Conservation (phyloP, 2,329 filamentous ascomycete species). For the Nothophoma quercina region DNA sequence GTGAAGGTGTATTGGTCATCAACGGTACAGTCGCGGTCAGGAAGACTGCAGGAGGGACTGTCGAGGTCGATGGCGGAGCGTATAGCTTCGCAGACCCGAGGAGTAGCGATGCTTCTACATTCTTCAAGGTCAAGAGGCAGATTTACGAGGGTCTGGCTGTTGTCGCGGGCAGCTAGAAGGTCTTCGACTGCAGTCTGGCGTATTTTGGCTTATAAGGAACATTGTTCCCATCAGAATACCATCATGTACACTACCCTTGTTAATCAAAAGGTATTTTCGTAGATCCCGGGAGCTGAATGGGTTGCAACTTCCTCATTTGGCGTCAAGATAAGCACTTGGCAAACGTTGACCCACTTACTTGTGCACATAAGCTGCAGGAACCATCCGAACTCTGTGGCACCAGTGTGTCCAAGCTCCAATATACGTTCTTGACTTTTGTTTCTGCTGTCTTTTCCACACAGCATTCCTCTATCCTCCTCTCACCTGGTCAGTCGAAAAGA, state of each 20-base stretch:
- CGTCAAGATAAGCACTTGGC: background rate
- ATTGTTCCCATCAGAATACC: no score
- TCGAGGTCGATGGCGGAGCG: constrained; percentile 76
- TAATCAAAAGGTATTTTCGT: no score
- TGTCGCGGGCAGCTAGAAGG: constrained; percentile 71
- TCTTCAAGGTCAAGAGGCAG: constrained; percentile 86
- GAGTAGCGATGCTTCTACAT: constrained; percentile 67
- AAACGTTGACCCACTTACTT: background rate
- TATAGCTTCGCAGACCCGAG: constrained; percentile 49
- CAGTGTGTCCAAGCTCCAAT: no score
- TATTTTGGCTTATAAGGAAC: no score
- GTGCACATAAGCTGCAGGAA: background rate
- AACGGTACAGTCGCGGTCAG: constrained; percentile 87
- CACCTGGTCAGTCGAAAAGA: background rate
- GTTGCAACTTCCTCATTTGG: background rate
- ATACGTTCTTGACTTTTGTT: no score
- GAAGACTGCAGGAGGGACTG: constrained; percentile 84
- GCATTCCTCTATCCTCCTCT: no score
- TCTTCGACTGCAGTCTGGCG: background rate
- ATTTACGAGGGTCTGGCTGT: constrained; percentile 95
- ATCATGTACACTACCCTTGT: no score
- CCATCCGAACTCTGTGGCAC: background rate
- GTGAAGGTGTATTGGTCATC: constrained; percentile 89
- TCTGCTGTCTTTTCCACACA: no score
- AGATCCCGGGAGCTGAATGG: background rate